Percentiles rank a stretch among this genome's conserved stretches.
Evolutionary conservation across 768 basidiomycete species (phyloP).

Genomic region (Boletus speciosus): DNA sequence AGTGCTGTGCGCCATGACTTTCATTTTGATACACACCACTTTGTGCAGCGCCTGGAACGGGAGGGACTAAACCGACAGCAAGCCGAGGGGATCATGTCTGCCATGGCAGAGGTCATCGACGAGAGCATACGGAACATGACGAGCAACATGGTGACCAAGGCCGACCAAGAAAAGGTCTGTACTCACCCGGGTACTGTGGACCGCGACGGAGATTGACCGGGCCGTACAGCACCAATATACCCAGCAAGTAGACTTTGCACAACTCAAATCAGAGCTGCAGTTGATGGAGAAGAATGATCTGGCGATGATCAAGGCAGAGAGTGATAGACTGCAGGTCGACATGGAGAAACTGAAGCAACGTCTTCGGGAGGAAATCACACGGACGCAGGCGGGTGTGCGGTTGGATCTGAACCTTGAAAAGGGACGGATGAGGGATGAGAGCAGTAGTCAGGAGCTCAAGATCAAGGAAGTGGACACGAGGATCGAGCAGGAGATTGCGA

Average conservation of each 20-base stretch:
- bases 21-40: constrained; percentile 95
- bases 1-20: constrained; percentile 42
- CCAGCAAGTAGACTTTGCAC: constrained; percentile 95
- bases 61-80: constrained; percentile 88
- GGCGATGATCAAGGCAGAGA: constrained; percentile 93
- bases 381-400: constrained; percentile 90
- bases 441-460: constrained; percentile 87
- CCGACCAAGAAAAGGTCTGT: constrained; percentile 91
- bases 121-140: constrained; percentile 97
- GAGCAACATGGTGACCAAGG: constrained; percentile 91
- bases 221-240: constrained; percentile 76
- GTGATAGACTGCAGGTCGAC: constrained; percentile 86
- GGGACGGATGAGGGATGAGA: constrained; percentile 91
- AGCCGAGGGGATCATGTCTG: constrained; percentile 95
- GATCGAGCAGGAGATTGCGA: constrained; percentile 95
- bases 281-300: constrained; percentile 97
- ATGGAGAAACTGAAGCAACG: constrained; percentile 95
- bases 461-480: constrained; percentile 96
- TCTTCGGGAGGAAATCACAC: constrained; percentile 84
- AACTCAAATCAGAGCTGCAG: constrained; percentile 94
- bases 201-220: constrained; percentile 3
- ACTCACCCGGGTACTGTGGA: not conserved
- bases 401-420: constrained; percentile 96
- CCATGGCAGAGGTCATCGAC: constrained; percentile 95
- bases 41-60: constrained; percentile 84